A percentile compares a stretch with the other conserved stretches of the same genome.
These are phyloP conservation scores for Aspergillus cejpii DNA, from an alignment of 2,329 filamentous ascomycete genomes.

Conservation along the genomic window DNA sequence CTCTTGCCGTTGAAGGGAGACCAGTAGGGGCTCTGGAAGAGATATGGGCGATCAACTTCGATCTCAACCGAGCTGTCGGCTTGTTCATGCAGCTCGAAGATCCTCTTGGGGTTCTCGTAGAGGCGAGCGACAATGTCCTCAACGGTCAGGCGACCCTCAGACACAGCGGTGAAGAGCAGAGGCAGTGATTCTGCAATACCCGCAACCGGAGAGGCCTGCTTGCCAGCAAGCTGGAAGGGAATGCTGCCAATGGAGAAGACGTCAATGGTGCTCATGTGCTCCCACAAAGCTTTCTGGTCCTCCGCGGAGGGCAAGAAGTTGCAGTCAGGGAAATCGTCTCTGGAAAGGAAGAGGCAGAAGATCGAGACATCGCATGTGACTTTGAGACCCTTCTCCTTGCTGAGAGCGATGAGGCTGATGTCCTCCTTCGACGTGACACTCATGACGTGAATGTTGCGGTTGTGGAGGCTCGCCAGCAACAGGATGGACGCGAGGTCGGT, in stretches of 20 bases:
- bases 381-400: slow-evolving; percentile 73
- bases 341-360: slow-evolving; percentile 68
- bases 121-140: slow-evolving; percentile 66
- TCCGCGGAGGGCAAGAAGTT: slow-evolving; percentile 57
- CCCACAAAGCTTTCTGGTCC: slow-evolving; percentile 69
- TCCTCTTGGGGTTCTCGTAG: slow-evolving; percentile 71
- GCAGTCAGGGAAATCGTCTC: slow-evolving; percentile 62
- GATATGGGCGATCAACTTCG: slow-evolving; percentile 66
- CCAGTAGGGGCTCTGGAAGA: slow-evolving; percentile 52
- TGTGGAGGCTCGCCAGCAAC: slow-evolving; percentile 69
- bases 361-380: slow-evolving; percentile 79
- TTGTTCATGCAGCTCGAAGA: slow-evolving; percentile 78
- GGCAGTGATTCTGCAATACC: slow-evolving; percentile 69
- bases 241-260: slow-evolving; percentile 73
- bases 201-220: slow-evolving; percentile 53
- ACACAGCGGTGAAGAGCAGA: slow-evolving; percentile 66
- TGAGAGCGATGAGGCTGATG: slow-evolving; percentile 67
- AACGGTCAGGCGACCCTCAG: slow-evolving; percentile 64
- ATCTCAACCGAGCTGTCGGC: slow-evolving; percentile 65
- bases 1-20: slow-evolving; percentile 65
- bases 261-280: slow-evolving; percentile 65
- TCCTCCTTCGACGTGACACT: slow-evolving; percentile 76
- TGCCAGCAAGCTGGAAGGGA: slow-evolving; percentile 65
- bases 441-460: slow-evolving; percentile 69
- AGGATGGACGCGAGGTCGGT: slow-evolving; percentile 76